These are phyloP conservation scores for Aphanomyces invadans DNA, from an alignment of 352 stramenopile genomes.

Conservation along the genomic window DNA sequence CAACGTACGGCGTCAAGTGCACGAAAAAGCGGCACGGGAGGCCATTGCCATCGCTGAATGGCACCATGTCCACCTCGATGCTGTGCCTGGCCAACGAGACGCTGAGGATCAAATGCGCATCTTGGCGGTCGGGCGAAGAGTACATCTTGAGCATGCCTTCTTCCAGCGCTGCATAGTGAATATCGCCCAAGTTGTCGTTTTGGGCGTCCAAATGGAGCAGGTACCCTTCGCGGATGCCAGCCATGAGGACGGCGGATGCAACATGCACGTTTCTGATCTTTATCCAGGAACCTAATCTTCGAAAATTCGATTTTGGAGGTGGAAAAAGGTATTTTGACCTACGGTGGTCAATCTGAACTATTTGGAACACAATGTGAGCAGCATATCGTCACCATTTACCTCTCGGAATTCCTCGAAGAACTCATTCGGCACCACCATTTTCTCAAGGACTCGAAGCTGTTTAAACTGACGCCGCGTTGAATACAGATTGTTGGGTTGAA, in stretches of 20 bases:
- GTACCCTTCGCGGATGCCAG: conserved; percentile 12
- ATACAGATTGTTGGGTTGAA: too few relatives aligned
- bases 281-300: background rate
- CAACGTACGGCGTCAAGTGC: background rate
- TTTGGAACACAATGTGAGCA: too few relatives aligned
- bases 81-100: background rate
- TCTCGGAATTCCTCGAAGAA: too few relatives aligned
- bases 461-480: too few relatives aligned
- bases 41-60: conserved; percentile 5
- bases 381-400: background rate
- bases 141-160: conserved; percentile 19
- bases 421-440: too few relatives aligned
- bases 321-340: background rate
- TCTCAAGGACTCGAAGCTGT: too few relatives aligned
- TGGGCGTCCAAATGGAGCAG: conserved; percentile 1
- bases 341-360: too few relatives aligned
- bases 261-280: background rate
- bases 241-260: background rate
- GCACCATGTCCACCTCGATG: background rate
- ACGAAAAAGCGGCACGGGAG: conserved; percentile 9
- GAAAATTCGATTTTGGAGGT: background rate
- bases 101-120: background rate
- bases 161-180: conserved; percentile 3
- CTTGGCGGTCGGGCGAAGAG: background rate
- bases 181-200: background rate